Evolutionary conservation across 106 monocot species (phyloP).

Genomic region (Amphibolis antarctica): DNA sequence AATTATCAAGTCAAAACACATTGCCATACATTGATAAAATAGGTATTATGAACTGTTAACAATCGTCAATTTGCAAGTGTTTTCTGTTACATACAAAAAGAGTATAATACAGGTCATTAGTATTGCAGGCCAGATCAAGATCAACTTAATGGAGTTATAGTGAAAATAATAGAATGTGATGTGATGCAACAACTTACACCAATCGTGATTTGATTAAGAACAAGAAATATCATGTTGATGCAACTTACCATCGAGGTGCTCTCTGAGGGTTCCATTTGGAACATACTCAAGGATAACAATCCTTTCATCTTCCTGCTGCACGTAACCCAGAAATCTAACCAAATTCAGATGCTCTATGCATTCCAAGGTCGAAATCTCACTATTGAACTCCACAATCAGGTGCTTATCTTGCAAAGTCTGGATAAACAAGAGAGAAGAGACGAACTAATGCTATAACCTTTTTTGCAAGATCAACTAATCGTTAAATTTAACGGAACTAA

Average conservation of each 20-base stretch:
- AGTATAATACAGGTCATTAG: no score
- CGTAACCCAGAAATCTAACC: conserved; percentile 45
- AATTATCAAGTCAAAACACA: background rate
- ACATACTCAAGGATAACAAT: conserved; percentile 58
- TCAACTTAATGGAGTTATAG: no score
- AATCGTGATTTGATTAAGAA: no score
- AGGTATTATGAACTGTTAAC: no score
- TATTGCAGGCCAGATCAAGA: no score
- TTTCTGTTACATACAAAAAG: no score
- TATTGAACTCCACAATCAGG: conserved; percentile 37
- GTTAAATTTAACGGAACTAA: background rate
- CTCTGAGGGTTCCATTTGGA: conserved; percentile 63
- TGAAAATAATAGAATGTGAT: no score
- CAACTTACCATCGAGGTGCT: conserved; percentile 65
- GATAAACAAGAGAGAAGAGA: background rate
- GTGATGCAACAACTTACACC: no score
- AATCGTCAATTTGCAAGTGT: no score
- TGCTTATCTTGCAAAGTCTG: conserved; percentile 30
- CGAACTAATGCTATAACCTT: background rate
- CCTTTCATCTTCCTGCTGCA: conserved; percentile 52
- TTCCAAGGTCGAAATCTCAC: conserved; percentile 48
- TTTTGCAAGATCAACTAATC: background rate
- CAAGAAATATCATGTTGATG: no score
- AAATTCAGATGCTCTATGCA: conserved; percentile 55
- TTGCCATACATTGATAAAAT: no score